phyloP scores from a whole-genome alignment of 257 asterid genomes.

The Agastache rugosa region DNA sequence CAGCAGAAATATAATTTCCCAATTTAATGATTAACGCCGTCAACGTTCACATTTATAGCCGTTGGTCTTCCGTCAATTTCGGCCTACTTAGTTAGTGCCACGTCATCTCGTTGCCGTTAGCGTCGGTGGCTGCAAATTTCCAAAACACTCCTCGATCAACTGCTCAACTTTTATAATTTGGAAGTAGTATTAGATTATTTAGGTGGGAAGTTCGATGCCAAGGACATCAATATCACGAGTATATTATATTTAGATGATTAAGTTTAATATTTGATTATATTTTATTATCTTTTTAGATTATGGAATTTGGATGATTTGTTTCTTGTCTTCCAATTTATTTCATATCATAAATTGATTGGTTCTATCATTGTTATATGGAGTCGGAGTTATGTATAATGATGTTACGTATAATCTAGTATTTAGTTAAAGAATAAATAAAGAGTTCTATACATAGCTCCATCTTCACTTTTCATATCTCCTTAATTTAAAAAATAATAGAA shows the following conservation, averaged over 20 bases:
- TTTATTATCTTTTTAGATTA: neutral
- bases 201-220: neutral
- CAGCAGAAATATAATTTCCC: neutral
- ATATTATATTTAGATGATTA: no score
- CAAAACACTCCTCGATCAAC: neutral
- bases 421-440: no score
- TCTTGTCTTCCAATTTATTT: neutral
- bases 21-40: constrained; percentile 38
- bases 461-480: no score
- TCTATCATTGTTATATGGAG: no score
- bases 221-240: neutral
- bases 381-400: no score
- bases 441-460: no score
- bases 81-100: neutral
- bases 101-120: constrained; percentile 29
- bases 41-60: constrained; percentile 33
- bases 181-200: neutral
- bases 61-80: constrained; percentile 29
- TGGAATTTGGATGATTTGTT: neutral
- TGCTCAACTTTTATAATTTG: neutral
- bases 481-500: no score
- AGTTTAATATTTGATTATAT: neutral
- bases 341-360: neutral
- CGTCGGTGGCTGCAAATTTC: constrained; percentile 37
- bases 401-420: no score